These are phyloP conservation scores for Cryphonectria parasitica DNA, from an alignment of 2,329 filamentous ascomycete genomes.

Conservation along the genomic window DNA sequence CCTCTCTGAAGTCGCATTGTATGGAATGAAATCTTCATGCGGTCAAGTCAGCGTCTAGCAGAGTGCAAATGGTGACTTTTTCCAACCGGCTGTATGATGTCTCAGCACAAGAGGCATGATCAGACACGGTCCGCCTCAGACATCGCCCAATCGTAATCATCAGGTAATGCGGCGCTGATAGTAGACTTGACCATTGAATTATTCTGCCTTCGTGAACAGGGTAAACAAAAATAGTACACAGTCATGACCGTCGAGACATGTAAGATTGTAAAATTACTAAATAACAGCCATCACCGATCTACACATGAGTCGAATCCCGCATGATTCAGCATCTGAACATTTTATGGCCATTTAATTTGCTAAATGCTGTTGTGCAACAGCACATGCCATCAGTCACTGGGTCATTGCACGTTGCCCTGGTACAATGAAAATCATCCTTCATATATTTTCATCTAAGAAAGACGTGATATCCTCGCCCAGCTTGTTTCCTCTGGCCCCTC, in stretches of 20 bases:
- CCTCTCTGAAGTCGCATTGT: not conserved
- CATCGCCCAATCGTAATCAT: not conserved
- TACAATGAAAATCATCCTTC: not conserved
- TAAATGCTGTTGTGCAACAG: not conserved
- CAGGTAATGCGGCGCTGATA: not conserved
- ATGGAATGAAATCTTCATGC: not conserved
- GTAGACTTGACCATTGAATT: too few species aligned
- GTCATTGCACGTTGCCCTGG: not conserved
- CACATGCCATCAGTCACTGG: not conserved
- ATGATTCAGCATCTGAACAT: too few species aligned
- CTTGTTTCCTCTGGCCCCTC: not conserved
- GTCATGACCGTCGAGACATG: too few species aligned
- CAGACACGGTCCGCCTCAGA: too few species aligned
- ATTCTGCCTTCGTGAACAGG: too few species aligned
- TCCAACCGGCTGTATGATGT: not conserved
- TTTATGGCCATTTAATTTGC: too few species aligned
- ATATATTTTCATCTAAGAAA: not conserved
- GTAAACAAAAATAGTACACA: too few species aligned
- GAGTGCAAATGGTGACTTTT: not conserved
- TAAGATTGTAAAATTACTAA: too few species aligned
- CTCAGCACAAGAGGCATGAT: constrained; percentile 3
- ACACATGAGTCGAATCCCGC: too few species aligned
- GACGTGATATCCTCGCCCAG: not conserved
- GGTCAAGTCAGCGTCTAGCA: not conserved
- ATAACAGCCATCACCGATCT: too few species aligned